Evolutionary conservation across 352 stramenopile genomes (phyloP), one percentile per base, ranked within the genome.

Genomic region (Globisporangium cystogenes): DNA sequence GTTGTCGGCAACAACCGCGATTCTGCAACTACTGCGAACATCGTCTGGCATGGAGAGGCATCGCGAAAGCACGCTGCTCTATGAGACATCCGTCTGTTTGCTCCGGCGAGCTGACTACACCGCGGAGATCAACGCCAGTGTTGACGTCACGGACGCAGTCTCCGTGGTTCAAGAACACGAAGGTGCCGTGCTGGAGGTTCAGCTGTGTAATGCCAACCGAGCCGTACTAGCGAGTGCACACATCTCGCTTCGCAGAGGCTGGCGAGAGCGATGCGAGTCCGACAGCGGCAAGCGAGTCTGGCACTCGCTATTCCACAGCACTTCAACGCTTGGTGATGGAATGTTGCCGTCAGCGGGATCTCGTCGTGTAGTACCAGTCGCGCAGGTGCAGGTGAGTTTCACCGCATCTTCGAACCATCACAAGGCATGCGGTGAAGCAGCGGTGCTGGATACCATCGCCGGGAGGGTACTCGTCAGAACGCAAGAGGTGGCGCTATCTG

Each of bases 171-270:
- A 37, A 16, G 51, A 51, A 26, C 51, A 53, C 16, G 20, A 51
- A 15, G 48, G 16, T 45, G 48, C 33, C 1, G 47, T 75, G 8
- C 16, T 78, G 7, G 60, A 59, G 0, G 51, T 68, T 12, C 55
- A 55, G 42, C 50, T 78, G 24, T 56, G 54, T 18, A 51, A 69
- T 16, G 49, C 65, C 23, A 40, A 26, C 18, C 64, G 49, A n/a
- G 60, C 60, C 7, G 41, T 31, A 2, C 54, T 64, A 18, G 66
- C 57, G 0, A 51, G 48, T n/a, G 55, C 61, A 12, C 66, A 78
- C 51, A 36, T 78, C 45, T 64, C 66, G 27, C 51, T 78, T 7
- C 52, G 61, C 15, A 64, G 52, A 11, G 64, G 58, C 43, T 78
- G 69, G 69, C 61, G 41, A 54, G 46, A 60, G 20, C 47, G 35